A percentile compares a stretch with the other conserved stretches of the same genome.
These are phyloP conservation scores for Alternaria viburni DNA, from an alignment of 2,329 filamentous ascomycete species.

Conservation along the genomic window DNA sequence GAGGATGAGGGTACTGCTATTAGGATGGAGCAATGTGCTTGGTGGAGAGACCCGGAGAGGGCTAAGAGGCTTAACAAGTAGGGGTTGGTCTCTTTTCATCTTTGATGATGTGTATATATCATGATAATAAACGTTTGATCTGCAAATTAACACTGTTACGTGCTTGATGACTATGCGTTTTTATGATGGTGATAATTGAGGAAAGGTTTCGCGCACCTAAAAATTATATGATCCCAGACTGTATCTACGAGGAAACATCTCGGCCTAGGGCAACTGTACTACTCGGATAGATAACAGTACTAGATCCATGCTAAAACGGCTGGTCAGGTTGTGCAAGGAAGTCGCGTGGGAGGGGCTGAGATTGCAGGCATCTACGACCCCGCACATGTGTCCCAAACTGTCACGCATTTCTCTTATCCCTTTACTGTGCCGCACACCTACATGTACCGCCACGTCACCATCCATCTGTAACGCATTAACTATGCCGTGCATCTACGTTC, in stretches of 20 bases:
- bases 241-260: too few species aligned
- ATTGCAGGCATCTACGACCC: neutral
- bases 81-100: neutral
- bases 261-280: too few species aligned
- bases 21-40: constrained; percentile 37
- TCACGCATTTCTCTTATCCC: neutral
- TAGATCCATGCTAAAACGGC: neutral
- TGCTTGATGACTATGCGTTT: too few species aligned
- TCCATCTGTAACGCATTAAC: neutral
- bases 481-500: neutral
- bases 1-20: constrained; percentile 35
- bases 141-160: too few species aligned
- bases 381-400: neutral
- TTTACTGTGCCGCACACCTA: neutral
- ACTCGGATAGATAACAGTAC: neutral
- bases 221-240: too few species aligned
- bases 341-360: neutral
- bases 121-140: neutral
- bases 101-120: neutral
- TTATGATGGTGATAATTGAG: too few species aligned
- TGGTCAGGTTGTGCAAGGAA: neutral
- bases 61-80: constrained; percentile 42
- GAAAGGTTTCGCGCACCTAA: too few species aligned
- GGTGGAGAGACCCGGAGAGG: constrained; percentile 42
- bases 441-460: neutral